Conservation (phyloP, 306 rosid genomes). For the Trifolium subterraneum region DNA sequence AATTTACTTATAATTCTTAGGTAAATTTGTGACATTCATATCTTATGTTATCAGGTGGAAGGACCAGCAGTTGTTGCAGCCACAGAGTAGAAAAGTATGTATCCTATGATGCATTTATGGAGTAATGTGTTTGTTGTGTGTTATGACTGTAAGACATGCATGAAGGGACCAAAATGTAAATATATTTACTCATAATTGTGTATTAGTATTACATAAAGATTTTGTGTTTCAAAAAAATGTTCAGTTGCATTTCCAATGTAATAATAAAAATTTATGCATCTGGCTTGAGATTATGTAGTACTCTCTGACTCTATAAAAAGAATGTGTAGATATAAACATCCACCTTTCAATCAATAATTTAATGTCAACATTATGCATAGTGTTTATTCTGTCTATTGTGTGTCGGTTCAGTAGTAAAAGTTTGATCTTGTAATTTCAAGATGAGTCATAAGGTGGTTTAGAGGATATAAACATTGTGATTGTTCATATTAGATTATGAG, state of each 20-base stretch:
- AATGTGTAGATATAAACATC: neutral
- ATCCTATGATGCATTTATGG: constrained; percentile 16
- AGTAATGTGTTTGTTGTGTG: constrained; percentile 42
- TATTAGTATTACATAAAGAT: constrained; percentile 30
- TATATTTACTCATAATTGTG: constrained; percentile 31
- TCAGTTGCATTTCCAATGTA: constrained; percentile 39
- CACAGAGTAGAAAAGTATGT: constrained; percentile 51
- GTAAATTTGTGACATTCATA: neutral
- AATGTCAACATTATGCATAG: neutral
- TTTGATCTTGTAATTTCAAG: too few species aligned
- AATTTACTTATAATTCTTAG: too few species aligned
- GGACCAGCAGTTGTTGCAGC: constrained; percentile 75
- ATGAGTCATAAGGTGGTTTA: too few species aligned
- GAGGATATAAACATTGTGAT: too few species aligned
- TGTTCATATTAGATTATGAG: too few species aligned
- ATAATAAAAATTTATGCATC: constrained; percentile 38
- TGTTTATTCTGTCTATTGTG: neutral
- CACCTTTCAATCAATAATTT: neutral
- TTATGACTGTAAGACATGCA: constrained; percentile 39
- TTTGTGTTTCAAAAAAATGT: constrained; percentile 39
- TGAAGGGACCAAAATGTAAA: constrained; percentile 45
- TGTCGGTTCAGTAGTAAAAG: neutral
- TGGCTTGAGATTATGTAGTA: constrained; percentile 32
- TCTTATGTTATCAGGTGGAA: constrained; percentile 69
- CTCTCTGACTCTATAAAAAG: neutral